Percentiles rank a stretch among this genome's conserved stretches.
Conservation (phyloP, 345 rosid genomes). For the Aethionema arabicum region DNA sequence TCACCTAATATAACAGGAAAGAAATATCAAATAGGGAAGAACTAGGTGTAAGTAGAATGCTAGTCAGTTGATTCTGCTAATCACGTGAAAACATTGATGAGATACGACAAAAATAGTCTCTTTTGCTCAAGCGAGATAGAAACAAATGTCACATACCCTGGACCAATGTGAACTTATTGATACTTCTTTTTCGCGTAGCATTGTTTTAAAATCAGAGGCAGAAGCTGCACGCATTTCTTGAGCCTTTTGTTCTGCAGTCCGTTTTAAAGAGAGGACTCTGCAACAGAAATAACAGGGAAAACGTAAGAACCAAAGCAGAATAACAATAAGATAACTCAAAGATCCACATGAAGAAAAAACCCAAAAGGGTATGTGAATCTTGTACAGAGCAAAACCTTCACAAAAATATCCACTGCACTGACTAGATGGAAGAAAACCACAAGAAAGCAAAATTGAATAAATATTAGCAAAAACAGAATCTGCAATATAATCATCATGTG, state of each 20-base stretch:
- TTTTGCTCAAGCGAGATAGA: conserved; percentile 12
- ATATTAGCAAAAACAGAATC: no score
- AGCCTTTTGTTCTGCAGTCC: conserved; percentile 72
- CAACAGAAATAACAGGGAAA: conserved; percentile 25
- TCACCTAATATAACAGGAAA: conserved; percentile 52
- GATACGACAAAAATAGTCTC: neutral
- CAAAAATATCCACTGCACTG: neutral
- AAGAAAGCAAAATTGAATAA: neutral
- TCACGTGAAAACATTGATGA: neutral
- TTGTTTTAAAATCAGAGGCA: conserved; percentile 70
- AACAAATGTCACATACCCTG: conserved; percentile 52
- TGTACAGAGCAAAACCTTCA: neutral
- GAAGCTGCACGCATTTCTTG: conserved; percentile 68
- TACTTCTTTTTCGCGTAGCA: conserved; percentile 80
- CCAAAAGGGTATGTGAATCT: neutral
- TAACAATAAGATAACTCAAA: neutral
- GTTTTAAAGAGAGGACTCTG: conserved; percentile 77
- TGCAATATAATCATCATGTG: no score
- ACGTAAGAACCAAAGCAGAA: neutral
- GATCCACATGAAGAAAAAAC: neutral
- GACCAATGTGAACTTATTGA: conserved; percentile 78
- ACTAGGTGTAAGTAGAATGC: conserved; percentile 1
- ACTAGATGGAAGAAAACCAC: neutral
- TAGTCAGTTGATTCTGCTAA: conserved; percentile 5
- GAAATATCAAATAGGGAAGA: conserved; percentile 12